Conservation (phyloP, 106 monocot species). For the Dendrobium officinale region DNA sequence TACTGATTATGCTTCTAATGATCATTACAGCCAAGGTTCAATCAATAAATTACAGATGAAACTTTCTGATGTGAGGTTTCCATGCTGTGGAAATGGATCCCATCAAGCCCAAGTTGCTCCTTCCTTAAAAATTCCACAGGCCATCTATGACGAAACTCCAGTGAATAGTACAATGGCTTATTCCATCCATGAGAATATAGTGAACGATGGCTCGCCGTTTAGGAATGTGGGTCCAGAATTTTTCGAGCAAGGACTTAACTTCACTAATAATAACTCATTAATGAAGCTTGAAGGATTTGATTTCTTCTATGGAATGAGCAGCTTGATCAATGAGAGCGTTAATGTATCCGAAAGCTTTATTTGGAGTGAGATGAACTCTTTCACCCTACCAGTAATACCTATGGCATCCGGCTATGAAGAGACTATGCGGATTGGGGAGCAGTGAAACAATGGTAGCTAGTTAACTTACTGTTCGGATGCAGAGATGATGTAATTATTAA, state of each 20-base stretch:
- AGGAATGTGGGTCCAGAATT: not conserved
- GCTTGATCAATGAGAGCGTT: not conserved
- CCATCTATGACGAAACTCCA: not conserved
- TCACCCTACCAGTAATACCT: not conserved
- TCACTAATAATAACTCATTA: not conserved
- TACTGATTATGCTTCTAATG: no score
- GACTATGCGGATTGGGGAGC: not conserved
- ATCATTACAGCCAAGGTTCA: not conserved
- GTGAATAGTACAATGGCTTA: no score
- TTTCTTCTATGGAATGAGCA: not conserved
- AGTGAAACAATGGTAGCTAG: not conserved
- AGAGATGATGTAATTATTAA: not conserved
- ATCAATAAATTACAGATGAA: not conserved
- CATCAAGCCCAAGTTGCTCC: not conserved
- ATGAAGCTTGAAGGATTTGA: not conserved
- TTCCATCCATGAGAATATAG: no score
- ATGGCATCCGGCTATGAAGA: not conserved
- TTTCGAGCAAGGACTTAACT: constrained; percentile 2
- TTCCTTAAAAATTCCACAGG: not conserved
- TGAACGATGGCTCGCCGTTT: no score
- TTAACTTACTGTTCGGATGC: not conserved
- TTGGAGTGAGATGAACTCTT: no score
- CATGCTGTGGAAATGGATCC: not conserved
- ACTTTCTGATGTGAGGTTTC: not conserved
- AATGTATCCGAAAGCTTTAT: not conserved